A percentile compares a stretch with the other conserved stretches of the same genome.
Conservation (phyloP, 106 monocot species). For the Chionographis japonica region DNA sequence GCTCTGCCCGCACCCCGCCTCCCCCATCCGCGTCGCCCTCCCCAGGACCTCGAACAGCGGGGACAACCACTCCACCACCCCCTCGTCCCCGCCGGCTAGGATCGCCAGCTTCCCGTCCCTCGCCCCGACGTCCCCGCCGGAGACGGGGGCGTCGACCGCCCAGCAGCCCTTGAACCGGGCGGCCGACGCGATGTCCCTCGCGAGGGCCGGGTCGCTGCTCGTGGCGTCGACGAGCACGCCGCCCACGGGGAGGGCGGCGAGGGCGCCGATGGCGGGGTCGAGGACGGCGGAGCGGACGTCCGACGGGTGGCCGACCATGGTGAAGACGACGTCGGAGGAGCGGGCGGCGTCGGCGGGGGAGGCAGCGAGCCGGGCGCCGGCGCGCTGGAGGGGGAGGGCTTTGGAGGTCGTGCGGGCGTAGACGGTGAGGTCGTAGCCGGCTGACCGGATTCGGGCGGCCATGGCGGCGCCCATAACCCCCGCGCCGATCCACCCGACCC, state of each 20-base stretch:
- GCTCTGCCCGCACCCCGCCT: conserved; percentile 48
- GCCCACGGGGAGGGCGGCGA: conserved; percentile 2
- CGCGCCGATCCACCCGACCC: conserved; percentile 21
- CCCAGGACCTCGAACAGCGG: conserved; percentile 34
- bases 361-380: conserved; percentile 29
- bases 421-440: conserved; percentile 39
- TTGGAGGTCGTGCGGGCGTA: conserved; percentile 43
- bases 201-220: conserved; percentile 21
- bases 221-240: conserved; percentile 21
- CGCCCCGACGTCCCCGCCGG: conserved; percentile 53
- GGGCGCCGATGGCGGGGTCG: conserved; percentile 12
- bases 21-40: conserved; percentile 26
- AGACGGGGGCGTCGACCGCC: conserved; percentile 52
- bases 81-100: conserved; percentile 41
- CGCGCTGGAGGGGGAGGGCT: conserved; percentile 17
- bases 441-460: conserved; percentile 31
- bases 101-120: conserved; percentile 41
- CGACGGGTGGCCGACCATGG: conserved; percentile 37
- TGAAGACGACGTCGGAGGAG: conserved; percentile 38
- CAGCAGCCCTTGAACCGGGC: conserved; percentile 21
- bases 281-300: conserved; percentile 40
- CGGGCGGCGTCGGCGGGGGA: conserved; percentile 34
- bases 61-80: conserved; percentile 29
- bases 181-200: conserved; percentile 4
- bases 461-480: conserved; percentile 49